Evolutionary conservation across 805 yeast species (phyloP), one percentile per base, ranked within the genome.

Genomic region (Hanseniaspora singularis): DNA sequence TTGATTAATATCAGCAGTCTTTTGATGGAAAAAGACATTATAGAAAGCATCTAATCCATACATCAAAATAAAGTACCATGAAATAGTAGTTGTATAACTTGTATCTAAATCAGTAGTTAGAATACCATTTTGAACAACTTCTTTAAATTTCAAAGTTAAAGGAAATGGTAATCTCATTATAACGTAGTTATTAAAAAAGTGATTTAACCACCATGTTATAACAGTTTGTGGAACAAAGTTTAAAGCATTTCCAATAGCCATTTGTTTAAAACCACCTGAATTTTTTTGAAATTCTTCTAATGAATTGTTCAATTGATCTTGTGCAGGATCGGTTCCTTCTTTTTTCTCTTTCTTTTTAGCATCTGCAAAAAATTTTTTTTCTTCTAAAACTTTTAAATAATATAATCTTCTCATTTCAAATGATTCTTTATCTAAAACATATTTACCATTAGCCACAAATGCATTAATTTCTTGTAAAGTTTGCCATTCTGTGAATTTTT

Each of bases 131-230:
- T 92, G 98, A 36, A 92, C 65, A 94, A 92, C 88, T 50, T 82
- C 75, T 62, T 92, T 92, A 69, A 92, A 92, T 50, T 88, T 78
- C 27, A 78, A 70, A 0, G 97, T 92, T 49, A 92, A 66, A 2
- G 95, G 94, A 66, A 92, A 92, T 15, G 98, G 98, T 46, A 92
- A 68, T 59, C 77, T 77, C 82, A 82, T 82, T 40, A 86, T 74
- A 14, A 88, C 79, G 52, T 87, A 86, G 0, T 96, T 96, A 12
- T 89, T 85, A 62, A 86, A 92, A 65, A 89, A 88, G 57, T 78
- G 83, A 57, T 84, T 85, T 51, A 89, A 89, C 95, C 96, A 92
- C 57, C 87, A 86, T 96, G 92, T 88, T 53, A 88, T 81, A 33
- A 88, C 62, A 0, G 96, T 85, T 65, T 92, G 97, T 1, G 97